A percentile compares a stretch with the other conserved stretches of the same genome.
Conservation (phyloP, 805 yeast species). For the Spathaspora boniae region DNA sequence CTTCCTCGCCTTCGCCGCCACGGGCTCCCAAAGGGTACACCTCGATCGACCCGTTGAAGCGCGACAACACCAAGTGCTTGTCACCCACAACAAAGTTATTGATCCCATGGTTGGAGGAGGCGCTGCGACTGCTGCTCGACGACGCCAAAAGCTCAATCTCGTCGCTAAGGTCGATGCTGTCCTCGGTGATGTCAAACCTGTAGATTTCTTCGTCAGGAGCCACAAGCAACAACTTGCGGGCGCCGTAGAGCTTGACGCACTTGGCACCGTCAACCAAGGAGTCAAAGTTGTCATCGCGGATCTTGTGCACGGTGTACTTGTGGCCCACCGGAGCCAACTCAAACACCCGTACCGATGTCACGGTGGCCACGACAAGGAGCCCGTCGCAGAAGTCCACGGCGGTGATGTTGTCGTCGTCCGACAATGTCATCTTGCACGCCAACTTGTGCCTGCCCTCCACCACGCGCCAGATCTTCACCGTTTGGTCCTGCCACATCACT, state of each 20-base stretch:
- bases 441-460: slow-evolving; percentile 46
- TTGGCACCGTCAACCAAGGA: slow-evolving; percentile 54
- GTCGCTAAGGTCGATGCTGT: slow-evolving; percentile 36
- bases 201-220: slow-evolving; percentile 63
- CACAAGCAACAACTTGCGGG: slow-evolving; percentile 47
- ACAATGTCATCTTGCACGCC: slow-evolving; percentile 60
- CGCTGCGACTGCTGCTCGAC: too few species aligned
- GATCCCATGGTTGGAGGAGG: too few species aligned
- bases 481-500: slow-evolving; percentile 78
- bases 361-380: slow-evolving; percentile 68
- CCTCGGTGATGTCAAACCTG: slow-evolving; percentile 32
- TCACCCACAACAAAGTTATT: slow-evolving; percentile 49
- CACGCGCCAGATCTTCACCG: slow-evolving; percentile 76
- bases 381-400: slow-evolving; percentile 60
- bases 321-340: slow-evolving; percentile 45
- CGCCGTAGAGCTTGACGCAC: slow-evolving; percentile 42
- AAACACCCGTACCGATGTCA: slow-evolving; percentile 66
- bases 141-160: slow-evolving; percentile 34
- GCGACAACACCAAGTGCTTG: slow-evolving; percentile 50
- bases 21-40: slow-evolving; percentile 26
- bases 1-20: slow-evolving; percentile 10
- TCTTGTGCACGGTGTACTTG: slow-evolving; percentile 48
- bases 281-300: slow-evolving; percentile 43
- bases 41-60: slow-evolving; percentile 67
- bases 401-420: slow-evolving; percentile 79